A percentile compares a stretch with the other conserved stretches of the same genome.
phyloP scores from a whole-genome alignment of 768 basidiomycete genomes.

The Tulasnella calospora region DNA sequence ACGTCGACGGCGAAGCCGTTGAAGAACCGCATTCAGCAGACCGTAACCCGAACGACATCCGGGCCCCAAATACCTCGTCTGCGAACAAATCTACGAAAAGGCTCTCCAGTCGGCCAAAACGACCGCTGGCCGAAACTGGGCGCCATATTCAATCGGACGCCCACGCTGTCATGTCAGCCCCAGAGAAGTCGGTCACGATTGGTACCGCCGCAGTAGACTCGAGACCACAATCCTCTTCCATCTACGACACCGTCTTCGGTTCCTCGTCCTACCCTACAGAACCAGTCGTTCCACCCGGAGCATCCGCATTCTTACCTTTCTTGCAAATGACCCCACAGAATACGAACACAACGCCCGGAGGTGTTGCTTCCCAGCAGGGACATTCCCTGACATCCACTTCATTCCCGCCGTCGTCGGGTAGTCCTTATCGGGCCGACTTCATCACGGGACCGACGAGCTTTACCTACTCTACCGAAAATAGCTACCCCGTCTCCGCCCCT shows the following conservation, averaged over 20 bases:
- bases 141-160: background rate
- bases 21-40: background rate
- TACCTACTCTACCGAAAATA: background rate
- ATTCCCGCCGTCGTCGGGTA: background rate
- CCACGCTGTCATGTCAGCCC: background rate
- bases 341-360: background rate
- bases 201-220: background rate
- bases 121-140: background rate
- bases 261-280: background rate
- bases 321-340: background rate
- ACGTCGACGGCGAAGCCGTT: constrained; percentile 1
- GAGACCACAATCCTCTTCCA: background rate
- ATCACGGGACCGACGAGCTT: background rate
- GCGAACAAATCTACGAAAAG: background rate
- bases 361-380: background rate
- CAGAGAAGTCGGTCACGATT: background rate
- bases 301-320: background rate
- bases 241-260: background rate
- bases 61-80: background rate
- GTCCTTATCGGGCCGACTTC: background rate
- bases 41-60: background rate
- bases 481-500: background rate
- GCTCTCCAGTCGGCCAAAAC: background rate
- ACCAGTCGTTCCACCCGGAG: background rate
- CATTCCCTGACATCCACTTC: background rate